These are phyloP conservation scores for Fraxinus xanthoxyloides DNA, from an alignment of 305 asterid genomes.

Conservation along the genomic window DNA sequence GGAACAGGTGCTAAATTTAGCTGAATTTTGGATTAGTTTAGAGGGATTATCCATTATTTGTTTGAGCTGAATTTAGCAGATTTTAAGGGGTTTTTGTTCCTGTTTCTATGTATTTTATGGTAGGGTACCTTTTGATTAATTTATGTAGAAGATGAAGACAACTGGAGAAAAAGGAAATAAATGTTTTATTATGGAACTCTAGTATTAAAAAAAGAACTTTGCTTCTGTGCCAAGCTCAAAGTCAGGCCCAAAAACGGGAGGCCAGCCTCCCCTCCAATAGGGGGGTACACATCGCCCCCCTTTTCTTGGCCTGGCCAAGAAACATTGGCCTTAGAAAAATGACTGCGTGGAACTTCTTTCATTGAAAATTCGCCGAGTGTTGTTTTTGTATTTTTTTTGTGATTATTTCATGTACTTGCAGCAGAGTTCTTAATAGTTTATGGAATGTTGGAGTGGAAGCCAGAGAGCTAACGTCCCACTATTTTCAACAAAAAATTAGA, in stretches of 20 bases:
- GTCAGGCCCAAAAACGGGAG: no score
- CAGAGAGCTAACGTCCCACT: background rate
- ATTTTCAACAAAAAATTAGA: background rate
- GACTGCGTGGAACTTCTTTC: background rate
- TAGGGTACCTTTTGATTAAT: background rate
- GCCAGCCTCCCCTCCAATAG: no score
- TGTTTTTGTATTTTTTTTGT: no score
- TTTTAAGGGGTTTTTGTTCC: background rate
- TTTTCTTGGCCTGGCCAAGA: no score
- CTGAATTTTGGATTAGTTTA: background rate
- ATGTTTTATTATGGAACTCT: background rate
- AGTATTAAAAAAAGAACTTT: background rate
- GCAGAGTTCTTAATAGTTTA: background rate
- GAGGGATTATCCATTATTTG: background rate
- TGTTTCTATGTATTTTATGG: background rate
- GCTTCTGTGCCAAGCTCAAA: no score
- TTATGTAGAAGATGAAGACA: background rate
- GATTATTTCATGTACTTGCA: no score
- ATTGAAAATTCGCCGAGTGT: background rate
- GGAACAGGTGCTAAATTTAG: slow-evolving; percentile 8
- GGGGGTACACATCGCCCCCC: no score
- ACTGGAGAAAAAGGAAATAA: background rate
- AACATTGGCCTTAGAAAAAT: no score
- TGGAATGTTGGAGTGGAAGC: background rate
- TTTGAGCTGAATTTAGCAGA: slow-evolving; percentile 6